Evolutionary conservation across 495 filamentous ascomycete species (phyloP).

Genomic region (Trichoderma orchidacearum): DNA sequence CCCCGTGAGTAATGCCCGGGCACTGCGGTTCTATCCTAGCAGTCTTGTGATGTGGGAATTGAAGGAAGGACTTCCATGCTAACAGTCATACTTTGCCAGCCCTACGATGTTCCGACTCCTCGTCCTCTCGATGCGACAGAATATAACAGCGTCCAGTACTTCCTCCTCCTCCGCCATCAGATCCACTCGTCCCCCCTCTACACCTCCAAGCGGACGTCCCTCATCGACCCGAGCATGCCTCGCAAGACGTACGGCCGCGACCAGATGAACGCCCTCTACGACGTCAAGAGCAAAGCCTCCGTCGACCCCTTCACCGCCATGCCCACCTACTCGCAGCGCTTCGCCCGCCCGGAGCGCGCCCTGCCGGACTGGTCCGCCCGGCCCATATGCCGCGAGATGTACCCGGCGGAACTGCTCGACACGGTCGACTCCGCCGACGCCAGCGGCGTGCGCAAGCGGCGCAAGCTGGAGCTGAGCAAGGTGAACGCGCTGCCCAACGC

Average conservation of each 20-base stretch:
- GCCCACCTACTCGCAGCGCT: conserved; percentile 34
- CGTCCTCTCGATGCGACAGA: conserved; percentile 23
- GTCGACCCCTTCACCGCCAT: conserved; percentile 37
- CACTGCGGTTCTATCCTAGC: too few species aligned
- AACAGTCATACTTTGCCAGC: conserved; percentile 8
- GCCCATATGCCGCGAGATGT: conserved; percentile 32
- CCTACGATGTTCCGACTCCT: conserved; percentile 26
- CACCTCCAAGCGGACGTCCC: conserved; percentile 22
- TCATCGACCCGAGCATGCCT: conserved; percentile 5
- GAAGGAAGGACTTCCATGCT: background rate
- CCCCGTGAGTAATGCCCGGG: conserved; percentile 26
- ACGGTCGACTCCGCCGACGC: conserved; percentile 26
- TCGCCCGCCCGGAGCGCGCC: conserved; percentile 24
- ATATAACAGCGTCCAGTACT: conserved; percentile 25
- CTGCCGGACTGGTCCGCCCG: conserved; percentile 31
- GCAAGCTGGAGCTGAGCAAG: conserved; percentile 14
- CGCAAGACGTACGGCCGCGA: conserved; percentile 29
- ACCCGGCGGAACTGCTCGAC: conserved; percentile 36
- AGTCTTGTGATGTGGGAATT: too few species aligned
- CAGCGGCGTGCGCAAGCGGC: conserved; percentile 7
- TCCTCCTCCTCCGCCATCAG: conserved; percentile 31
- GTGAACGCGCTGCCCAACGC: conserved; percentile 18
- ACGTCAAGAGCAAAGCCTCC: conserved; percentile 28
- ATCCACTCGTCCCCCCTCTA: conserved; percentile 36
- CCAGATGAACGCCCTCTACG: conserved; percentile 36